These are phyloP conservation scores for Globisporangium cederbergense DNA, from an alignment of 352 stramenopile species.

Conservation along the genomic window DNA sequence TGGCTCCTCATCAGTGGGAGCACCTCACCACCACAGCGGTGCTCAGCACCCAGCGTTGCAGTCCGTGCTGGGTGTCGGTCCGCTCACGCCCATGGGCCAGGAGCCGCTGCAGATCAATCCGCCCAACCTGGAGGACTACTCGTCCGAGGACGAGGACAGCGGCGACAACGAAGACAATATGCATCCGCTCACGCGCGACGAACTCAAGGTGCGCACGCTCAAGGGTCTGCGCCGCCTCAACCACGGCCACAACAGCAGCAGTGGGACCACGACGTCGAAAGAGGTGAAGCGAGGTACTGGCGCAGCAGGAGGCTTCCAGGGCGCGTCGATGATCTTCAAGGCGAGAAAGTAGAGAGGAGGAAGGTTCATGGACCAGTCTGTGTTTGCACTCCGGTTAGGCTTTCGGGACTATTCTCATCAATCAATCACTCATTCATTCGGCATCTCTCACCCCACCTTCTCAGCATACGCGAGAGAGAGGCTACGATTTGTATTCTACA, in stretches of 20 bases:
- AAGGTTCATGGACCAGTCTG: background rate
- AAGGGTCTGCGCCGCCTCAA: slow-evolving; percentile 74
- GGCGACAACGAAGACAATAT: slow-evolving; percentile 83
- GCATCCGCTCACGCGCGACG: slow-evolving; percentile 88
- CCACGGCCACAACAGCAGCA: slow-evolving; percentile 24
- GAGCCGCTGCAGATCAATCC: slow-evolving; percentile 92
- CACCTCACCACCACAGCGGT: background rate
- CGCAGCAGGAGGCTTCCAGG: slow-evolving; percentile 7
- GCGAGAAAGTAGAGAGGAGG: slow-evolving; percentile 13
- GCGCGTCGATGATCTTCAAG: slow-evolving; percentile 2
- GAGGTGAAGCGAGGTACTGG: slow-evolving; percentile 28
- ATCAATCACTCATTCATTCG: background rate
- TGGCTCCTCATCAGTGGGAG: background rate
- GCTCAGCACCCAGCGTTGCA: slow-evolving; percentile 35
- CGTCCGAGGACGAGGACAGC: slow-evolving; percentile 89
- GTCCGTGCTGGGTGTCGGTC: slow-evolving; percentile 78
- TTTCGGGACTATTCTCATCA: background rate
- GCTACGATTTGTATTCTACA: slow-evolving; percentile 2
- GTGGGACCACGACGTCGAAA: slow-evolving; percentile 18
- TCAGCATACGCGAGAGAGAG: background rate
- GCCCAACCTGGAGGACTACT: slow-evolving; percentile 93
- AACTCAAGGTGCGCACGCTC: slow-evolving; percentile 91
- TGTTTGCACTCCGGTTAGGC: background rate
- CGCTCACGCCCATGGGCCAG: slow-evolving; percentile 87
- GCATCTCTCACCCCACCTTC: background rate